phyloP scores from a whole-genome alignment of 805 yeast genomes.

The Candida taoyuanica region DNA sequence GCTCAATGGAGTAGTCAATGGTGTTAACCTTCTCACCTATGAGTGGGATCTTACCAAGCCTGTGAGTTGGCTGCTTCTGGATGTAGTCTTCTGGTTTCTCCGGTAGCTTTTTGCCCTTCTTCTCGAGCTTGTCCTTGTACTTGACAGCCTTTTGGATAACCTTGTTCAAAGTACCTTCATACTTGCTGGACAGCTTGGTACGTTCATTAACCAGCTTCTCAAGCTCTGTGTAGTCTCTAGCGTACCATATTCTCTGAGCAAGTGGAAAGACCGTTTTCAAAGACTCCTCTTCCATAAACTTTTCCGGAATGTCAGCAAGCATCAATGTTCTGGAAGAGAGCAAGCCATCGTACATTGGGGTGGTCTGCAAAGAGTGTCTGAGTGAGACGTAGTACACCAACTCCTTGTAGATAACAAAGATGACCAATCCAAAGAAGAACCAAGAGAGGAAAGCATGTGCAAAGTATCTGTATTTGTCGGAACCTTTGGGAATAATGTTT shows the following conservation, averaged over 20 bases:
- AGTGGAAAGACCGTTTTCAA: conserved; percentile 61
- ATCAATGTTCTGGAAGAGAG: conserved; percentile 69
- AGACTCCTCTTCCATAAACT: conserved; percentile 42
- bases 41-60: conserved; percentile 54
- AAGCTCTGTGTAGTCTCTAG: conserved; percentile 58
- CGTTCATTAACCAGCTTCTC: conserved; percentile 57
- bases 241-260: conserved; percentile 53
- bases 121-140: conserved; percentile 47
- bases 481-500: conserved; percentile 39
- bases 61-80: conserved; percentile 81
- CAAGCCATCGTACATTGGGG: conserved; percentile 67
- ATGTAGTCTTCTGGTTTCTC: conserved; percentile 62
- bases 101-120: conserved; percentile 50
- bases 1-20: conserved; percentile 64
- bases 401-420: conserved; percentile 69
- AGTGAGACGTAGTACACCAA: conserved; percentile 64
- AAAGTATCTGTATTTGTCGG: conserved; percentile 55
- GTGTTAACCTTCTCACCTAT: conserved; percentile 85
- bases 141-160: conserved; percentile 57
- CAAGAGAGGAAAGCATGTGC: conserved; percentile 78
- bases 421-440: conserved; percentile 62
- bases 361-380: conserved; percentile 69
- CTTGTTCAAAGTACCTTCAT: conserved; percentile 62
- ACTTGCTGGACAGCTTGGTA: conserved; percentile 51
- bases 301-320: conserved; percentile 54